Conservation (phyloP, 441 rosid genomes). For the Populus hybrid region DNA sequence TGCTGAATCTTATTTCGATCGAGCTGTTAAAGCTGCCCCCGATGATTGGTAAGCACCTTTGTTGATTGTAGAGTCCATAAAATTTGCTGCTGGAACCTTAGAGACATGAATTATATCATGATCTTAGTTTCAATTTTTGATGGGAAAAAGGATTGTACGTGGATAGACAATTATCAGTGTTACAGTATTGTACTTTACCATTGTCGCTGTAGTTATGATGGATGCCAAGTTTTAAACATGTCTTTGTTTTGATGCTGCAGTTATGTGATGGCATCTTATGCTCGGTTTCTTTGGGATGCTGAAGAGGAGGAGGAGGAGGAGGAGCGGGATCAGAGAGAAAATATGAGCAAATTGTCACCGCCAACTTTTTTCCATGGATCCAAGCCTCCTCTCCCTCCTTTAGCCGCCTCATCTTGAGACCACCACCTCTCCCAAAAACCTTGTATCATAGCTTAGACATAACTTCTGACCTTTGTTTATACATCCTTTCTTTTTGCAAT, state of each 20-base stretch:
- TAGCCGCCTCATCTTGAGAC: conserved; percentile 45
- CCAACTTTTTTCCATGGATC: conserved; percentile 34
- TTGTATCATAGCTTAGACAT: conserved; percentile 30
- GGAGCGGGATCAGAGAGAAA: conserved; percentile 19
- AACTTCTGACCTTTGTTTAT: conserved; percentile 29
- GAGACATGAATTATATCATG: background rate
- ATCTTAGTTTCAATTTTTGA: background rate
- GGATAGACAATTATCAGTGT: background rate
- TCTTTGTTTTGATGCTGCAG: conserved; percentile 41
- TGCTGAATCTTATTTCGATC: conserved; percentile 70
- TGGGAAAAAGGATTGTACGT: background rate
- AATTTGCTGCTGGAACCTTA: background rate
- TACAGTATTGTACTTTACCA: background rate
- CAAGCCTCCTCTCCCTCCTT: conserved; percentile 23
- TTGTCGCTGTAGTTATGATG: background rate
- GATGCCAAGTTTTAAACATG: background rate
- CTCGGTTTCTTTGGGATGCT: conserved; percentile 27
- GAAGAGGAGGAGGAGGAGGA: conserved; percentile 39
- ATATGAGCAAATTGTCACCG: conserved; percentile 24
- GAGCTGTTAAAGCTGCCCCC: conserved; percentile 77
- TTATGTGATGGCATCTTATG: conserved; percentile 79
- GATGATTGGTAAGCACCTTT: conserved; percentile 58
- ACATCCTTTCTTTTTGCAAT: background rate
- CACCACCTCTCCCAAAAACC: background rate
- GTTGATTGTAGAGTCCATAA: background rate